Base-by-base conservation (phyloP, 805 yeast genomes). In the Kazachstania taianensis region DNA sequence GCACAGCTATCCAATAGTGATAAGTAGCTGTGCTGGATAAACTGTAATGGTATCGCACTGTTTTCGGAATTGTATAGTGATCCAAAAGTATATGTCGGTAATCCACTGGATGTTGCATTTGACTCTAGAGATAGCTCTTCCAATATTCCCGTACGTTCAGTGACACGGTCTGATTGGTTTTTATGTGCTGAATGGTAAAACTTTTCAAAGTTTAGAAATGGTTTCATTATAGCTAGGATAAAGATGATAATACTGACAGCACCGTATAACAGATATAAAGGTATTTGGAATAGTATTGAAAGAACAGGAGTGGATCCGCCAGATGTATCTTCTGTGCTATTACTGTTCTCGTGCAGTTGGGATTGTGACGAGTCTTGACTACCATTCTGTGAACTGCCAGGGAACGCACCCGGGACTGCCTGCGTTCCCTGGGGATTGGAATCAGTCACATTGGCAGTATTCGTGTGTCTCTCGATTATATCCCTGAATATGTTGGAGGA, bases 1-100 rank as follows among this genome's bases (percentile, higher is more conserved):
- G 81, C 79, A 24, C 92, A 81, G 48, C 69, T 63, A 48, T 72
- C 76, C 36, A 87, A 61, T 2, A 95, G 87, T 39, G 79, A 78
- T 2, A 87, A 75, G 59, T 86, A 89, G 24, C 94, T 79, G 12
- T 86, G 86, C 46, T 74, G 76, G 39, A 72, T 32, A 5, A 45
- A 39, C 5, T 37, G 30, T 2, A 40, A 28, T n/a, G 41, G 18
- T 15, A 54, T 36, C 7, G 36, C 39, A 5, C 55, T 54, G 31
- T 38, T 38, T 16, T 49, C 50, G 8, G 40, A 13, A 29, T 41
- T 40, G 41, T 57, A 57, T n/a, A 57, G 30, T 3, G 58, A 50
- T 1, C 50, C 52, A 41, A 55, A 57, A 14, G 39, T 35, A 14
- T 44, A 43, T 5, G 36, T 28, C 3, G 40, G 19, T 5, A 35